Conservation (phyloP, 352 stramenopile species). For the Phytopythium mirpurense region DNA sequence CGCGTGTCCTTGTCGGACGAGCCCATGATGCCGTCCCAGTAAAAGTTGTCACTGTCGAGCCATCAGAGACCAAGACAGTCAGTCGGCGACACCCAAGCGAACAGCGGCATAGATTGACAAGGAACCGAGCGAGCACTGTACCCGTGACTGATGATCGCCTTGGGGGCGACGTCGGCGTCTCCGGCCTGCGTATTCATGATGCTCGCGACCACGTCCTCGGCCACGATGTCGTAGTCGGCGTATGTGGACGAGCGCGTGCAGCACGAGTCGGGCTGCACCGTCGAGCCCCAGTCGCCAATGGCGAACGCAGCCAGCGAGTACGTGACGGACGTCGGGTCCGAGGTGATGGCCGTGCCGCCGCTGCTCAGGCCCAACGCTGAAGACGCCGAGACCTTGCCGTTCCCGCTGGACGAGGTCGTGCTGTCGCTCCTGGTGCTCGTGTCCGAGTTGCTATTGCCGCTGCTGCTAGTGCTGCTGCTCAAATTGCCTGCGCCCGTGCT, state of each 20-base stretch:
- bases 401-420: conserved; percentile 12
- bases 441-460: conserved; percentile 12
- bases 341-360: conserved; percentile 27
- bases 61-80: not conserved
- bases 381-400: conserved; percentile 23
- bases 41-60: conserved; percentile 67
- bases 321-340: conserved; percentile 40
- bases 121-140: not conserved
- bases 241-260: conserved; percentile 55
- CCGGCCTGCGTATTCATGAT: conserved; percentile 56
- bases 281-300: conserved; percentile 75
- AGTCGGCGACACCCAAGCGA: not conserved
- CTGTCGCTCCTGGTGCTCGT: conserved; percentile 12
- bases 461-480: conserved; percentile 9
- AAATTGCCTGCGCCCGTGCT: conserved; percentile 21
- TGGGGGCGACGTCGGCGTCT: conserved; percentile 29
- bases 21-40: conserved; percentile 56
- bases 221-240: conserved; percentile 59
- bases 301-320: conserved; percentile 60
- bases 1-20: conserved; percentile 33
- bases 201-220: conserved; percentile 54
- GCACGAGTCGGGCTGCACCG: conserved; percentile 55
- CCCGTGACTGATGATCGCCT: conserved; percentile 58
- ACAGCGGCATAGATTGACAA: too few species aligned
- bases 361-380: conserved; percentile 18